These are phyloP conservation scores for Saturnispora sanitii DNA, from an alignment of 805 yeast species.

Conservation along the genomic window DNA sequence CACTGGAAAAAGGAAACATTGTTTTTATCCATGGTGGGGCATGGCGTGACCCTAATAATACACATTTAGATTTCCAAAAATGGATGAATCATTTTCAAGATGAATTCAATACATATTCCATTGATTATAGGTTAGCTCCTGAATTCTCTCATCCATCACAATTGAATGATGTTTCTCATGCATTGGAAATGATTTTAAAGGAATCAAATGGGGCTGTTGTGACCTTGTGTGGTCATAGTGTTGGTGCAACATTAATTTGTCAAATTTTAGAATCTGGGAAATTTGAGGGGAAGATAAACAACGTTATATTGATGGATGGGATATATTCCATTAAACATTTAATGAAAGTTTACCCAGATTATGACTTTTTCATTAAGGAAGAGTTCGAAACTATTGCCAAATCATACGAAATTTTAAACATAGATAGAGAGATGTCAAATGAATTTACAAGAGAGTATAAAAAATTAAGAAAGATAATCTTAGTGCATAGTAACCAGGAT, in stretches of 20 bases:
- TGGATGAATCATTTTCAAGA: slow-evolving; percentile 9
- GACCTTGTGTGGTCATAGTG: slow-evolving; percentile 63
- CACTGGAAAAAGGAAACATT: background rate
- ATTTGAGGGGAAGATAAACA: slow-evolving; percentile 9
- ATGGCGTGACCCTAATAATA: slow-evolving; percentile 66
- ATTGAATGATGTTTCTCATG: slow-evolving; percentile 42
- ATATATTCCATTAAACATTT: slow-evolving; percentile 48
- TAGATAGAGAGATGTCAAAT: background rate
- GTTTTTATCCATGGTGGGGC: slow-evolving; percentile 83
- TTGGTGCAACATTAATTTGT: slow-evolving; percentile 59
- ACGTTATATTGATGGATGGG: slow-evolving; percentile 50
- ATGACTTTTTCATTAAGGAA: slow-evolving; percentile 43
- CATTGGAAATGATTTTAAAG: slow-evolving; percentile 24
- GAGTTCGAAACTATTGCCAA: slow-evolving; percentile 35
- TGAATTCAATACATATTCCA: slow-evolving; percentile 25
- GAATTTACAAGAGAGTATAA: no score
- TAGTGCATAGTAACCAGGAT: slow-evolving; percentile 57
- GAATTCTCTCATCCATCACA: slow-evolving; percentile 46
- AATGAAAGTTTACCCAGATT: slow-evolving; percentile 51
- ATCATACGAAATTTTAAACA: slow-evolving; percentile 17
- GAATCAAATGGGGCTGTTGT: slow-evolving; percentile 16
- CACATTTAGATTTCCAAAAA: slow-evolving; percentile 42
- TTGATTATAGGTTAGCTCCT: slow-evolving; percentile 56
- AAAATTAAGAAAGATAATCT: no score
- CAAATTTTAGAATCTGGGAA: slow-evolving; percentile 34